Evolutionary conservation across 257 asterid genomes (phyloP), one percentile per base, ranked within the genome.

Genomic region (Penstemon davidsonii): DNA sequence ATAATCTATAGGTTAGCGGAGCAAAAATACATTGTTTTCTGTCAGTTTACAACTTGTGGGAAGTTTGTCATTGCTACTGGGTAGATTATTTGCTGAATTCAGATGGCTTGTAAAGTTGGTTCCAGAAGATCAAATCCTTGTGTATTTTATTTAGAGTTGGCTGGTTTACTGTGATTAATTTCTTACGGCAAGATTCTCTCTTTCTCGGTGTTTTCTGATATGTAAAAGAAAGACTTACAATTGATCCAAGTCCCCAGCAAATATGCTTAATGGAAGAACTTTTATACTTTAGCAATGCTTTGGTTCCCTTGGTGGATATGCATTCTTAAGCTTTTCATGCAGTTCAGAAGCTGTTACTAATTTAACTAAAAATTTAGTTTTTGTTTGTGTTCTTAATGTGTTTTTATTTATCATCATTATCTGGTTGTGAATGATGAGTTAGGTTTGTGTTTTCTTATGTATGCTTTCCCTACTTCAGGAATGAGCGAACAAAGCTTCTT

Each of bases 401-500:
- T 41, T 64, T 44, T 56, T 68, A 55, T 47, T 11, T 60, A 43
- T 44, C 65, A 19, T 67, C 75, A 5, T 67, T 42, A 53, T 45
- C n/a, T 64, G 33, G 33, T 59, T 69, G 45, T 18, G 52, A 47
- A 45, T 59, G 62, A 44, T 69, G 46, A 57, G 47, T 59, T 33
- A 75, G 66, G 61, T 67, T 71, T 64, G 67, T 49, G n/a, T 52
- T 39, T 60, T 75, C 76, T 73, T 60, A 51, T 68, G 33, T 55
- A 47, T 68, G 73, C 69, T 74, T 72, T 77, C 55, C 50, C 61
- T 81, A 42, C 69, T 79, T 47, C 67, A 93, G 99, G 95, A 93
- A 80, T 76, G 95, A 85, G 74, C 81, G 84, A 75, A 93, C 99
- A 38, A 93, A 82, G 88, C 97, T 93, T 80, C 95, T 93, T 13